Percentiles rank a stretch among this genome's conserved stretches.
Evolutionary conservation across 345 rosid species (phyloP).

Genomic region (Viola odorata): DNA sequence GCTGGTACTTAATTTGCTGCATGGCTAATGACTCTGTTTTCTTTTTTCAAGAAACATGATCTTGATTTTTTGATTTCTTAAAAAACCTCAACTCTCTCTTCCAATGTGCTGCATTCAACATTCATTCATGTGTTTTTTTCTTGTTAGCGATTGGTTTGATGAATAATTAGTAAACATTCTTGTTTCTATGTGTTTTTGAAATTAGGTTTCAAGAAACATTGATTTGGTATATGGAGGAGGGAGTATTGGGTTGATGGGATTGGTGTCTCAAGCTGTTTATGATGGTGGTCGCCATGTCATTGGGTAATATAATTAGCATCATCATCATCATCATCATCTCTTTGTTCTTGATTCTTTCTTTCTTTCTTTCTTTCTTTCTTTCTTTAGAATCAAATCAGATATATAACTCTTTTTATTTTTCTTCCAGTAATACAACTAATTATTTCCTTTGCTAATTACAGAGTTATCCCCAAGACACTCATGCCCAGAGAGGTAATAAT

Average conservation of each 20-base stretch:
- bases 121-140: not conserved
- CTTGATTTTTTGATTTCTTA: no score
- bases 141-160: not conserved
- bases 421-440: slow-evolving; percentile 10
- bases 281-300: slow-evolving; percentile 86
- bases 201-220: slow-evolving; percentile 74
- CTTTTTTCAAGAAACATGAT: no score
- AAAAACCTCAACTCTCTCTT: not conserved
- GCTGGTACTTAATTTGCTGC: not conserved
- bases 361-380: not conserved
- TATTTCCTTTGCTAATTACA: slow-evolving; percentile 21
- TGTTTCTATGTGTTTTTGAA: not conserved
- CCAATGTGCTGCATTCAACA: not conserved
- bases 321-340: not conserved
- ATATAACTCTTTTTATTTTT: slow-evolving; percentile 1
- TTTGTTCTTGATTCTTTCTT: not conserved
- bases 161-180: no score
- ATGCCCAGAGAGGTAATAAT: slow-evolving; percentile 34
- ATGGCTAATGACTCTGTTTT: not conserved
- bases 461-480: slow-evolving; percentile 32
- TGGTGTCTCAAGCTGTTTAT: slow-evolving; percentile 76
- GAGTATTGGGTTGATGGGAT: slow-evolving; percentile 87
- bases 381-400: not conserved
- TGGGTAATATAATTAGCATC: slow-evolving; percentile 36
- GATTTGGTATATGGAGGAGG: slow-evolving; percentile 98